Evolutionary conservation across 1,284 basidiomycete species (phyloP), one percentile per base, ranked within the genome.

Genomic region (Leccinum fallax): DNA sequence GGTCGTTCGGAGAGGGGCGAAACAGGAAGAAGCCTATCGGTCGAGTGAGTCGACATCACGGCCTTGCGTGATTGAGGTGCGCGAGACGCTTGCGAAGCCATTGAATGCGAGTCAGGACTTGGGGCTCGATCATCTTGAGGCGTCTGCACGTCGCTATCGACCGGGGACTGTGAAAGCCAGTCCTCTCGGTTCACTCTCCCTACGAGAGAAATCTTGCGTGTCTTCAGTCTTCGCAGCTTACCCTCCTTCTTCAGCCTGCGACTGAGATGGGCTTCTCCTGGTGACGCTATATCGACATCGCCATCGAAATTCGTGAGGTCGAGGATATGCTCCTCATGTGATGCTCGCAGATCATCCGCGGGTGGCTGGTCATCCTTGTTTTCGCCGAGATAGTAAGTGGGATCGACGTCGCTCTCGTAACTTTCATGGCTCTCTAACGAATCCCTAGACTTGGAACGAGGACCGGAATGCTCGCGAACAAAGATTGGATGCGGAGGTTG

Each of bases 221-320:
- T 85, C 56, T 78, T 76, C 8, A 85, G 83, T 16, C 92, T 80
- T 1, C 88, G 81, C n/a, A 86, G 66, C 70, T 84, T 86, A 13
- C 93, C 93, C 71, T 90, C 86, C 65, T 86, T 85, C 68, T 82
- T 83, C 38, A 95, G 79, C 43, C 78, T 78, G 52, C 79, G 77
- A 61, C 84, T 89, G 43, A 95, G 80, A 66, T 80, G 77, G 21
- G 78, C 78, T 70, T 95, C 92, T 19, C 84, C 87, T 0, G 86
- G 85, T 5, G 86, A 75, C 4, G 79, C 79, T 30, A 83, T 78
- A 67, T 93, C 89, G 63, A 91, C 83, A 65, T 93, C 90, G 28
- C 90, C 91, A 64, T 93, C 91, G 67, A 92, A 95, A 67, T 93
- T 90, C 7, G 92, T 93, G 59, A 92, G 78, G 66, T 93, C 91